Percentiles rank a stretch among this genome's conserved stretches.
Evolutionary conservation across 2,329 filamentous ascomycete species (phyloP).

Genomic region (Aspergillus felis): DNA sequence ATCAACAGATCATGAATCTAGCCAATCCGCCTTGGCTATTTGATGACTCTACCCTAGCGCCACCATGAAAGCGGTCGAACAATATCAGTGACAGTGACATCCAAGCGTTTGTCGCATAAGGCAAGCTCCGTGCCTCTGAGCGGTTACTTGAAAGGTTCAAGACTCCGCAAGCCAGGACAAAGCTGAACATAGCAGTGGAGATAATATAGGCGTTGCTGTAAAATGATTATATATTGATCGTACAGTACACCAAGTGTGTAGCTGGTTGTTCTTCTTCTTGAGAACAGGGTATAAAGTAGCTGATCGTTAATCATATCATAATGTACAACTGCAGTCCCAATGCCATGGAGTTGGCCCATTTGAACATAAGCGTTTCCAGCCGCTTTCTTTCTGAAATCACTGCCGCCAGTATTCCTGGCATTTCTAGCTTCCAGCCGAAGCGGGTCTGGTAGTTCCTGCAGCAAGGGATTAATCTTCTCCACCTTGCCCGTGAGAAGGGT

Average conservation of each 20-base stretch:
- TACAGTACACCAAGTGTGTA: not conserved
- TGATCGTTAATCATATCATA: slow-evolving; percentile 15
- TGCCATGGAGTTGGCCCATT: not conserved
- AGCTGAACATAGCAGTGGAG: no score
- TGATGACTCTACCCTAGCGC: slow-evolving; percentile 9
- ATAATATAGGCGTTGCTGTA: not conserved
- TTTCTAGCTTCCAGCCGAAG: not conserved
- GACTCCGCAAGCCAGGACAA: not conserved
- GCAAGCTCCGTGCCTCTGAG: not conserved
- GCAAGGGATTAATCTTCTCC: not conserved
- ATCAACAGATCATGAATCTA: slow-evolving; percentile 27
- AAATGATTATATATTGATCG: not conserved
- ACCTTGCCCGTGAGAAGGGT: not conserved
- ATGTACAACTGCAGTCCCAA: slow-evolving; percentile 1
- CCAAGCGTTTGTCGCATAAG: no score
- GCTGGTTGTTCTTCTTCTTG: not conserved
- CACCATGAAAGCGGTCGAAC: not conserved
- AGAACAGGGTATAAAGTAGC: slow-evolving; percentile 5
- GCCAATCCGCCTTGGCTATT: slow-evolving; percentile 27
- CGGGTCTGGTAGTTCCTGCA: not conserved
- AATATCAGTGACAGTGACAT: not conserved
- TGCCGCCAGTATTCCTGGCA: not conserved
- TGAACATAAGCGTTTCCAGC: not conserved
- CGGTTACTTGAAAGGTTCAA: not conserved
- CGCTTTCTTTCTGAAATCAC: not conserved